Conservation (phyloP, 2,329 filamentous ascomycete genomes). For the Paracoccidioides brasiliensis region DNA sequence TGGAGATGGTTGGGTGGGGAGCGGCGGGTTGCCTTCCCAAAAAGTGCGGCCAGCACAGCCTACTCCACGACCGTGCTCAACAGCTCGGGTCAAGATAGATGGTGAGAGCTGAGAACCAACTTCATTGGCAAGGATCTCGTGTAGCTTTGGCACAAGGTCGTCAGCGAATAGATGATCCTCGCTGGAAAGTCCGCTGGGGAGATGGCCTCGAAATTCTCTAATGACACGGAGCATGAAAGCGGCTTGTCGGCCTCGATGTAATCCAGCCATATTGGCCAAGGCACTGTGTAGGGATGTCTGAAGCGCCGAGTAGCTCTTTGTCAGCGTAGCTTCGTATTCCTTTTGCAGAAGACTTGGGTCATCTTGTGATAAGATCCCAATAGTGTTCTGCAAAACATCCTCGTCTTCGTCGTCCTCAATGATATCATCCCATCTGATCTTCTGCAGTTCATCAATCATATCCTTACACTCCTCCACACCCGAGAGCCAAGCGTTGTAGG, state of each 20-base stretch:
- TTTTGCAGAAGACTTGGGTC: constrained; percentile 54
- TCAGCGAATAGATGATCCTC: constrained; percentile 40
- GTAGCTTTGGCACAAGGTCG: constrained; percentile 49
- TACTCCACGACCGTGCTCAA: constrained; percentile 32
- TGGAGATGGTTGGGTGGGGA: constrained; percentile 70
- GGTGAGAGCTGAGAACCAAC: constrained; percentile 36
- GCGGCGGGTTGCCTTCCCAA: constrained; percentile 65
- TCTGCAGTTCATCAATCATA: constrained; percentile 23
- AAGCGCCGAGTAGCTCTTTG: constrained; percentile 45
- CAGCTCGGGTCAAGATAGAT: constrained; percentile 31
- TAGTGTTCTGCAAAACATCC: constrained; percentile 23
- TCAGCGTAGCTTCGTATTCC: constrained; percentile 44
- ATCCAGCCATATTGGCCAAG: constrained; percentile 35
- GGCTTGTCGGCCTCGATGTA: constrained; percentile 36
- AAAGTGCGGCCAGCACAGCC: constrained; percentile 50
- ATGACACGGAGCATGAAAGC: constrained; percentile 59
- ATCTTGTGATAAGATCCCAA: constrained; percentile 50
- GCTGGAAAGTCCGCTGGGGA: constrained; percentile 41
- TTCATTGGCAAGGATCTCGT: constrained; percentile 45
- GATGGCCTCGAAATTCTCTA: constrained; percentile 56
- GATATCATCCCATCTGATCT: constrained; percentile 25
- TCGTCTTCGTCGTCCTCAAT: constrained; percentile 29
- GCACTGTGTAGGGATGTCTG: constrained; percentile 29
- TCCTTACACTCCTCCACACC: constrained; percentile 44
- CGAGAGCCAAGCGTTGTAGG: constrained; percentile 61